These are phyloP conservation scores for Calonectria honghensis DNA, from an alignment of 2,329 filamentous ascomycete species.

Conservation along the genomic window DNA sequence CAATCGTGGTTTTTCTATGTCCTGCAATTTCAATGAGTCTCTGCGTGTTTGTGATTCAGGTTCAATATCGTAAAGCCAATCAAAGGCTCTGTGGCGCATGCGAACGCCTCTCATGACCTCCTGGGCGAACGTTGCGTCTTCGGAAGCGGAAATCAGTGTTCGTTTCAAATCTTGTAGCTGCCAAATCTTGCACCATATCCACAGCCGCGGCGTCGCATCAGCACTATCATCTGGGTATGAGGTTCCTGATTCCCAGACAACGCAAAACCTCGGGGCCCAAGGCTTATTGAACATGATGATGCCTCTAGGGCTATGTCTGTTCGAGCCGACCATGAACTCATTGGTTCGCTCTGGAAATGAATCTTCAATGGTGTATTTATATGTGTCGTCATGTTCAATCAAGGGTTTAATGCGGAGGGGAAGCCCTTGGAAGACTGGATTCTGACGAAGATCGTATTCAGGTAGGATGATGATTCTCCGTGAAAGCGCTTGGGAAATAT, in stretches of 20 bases:
- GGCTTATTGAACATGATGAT: constrained; percentile 37
- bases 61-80: constrained; percentile 23
- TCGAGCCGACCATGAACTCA: constrained; percentile 9
- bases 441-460: constrained; percentile 32
- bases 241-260: constrained; percentile 27
- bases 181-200: constrained; percentile 34
- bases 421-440: constrained; percentile 28
- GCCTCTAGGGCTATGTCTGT: constrained; percentile 20
- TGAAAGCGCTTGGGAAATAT: constrained; percentile 8
- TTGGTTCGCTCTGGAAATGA: constrained; percentile 29
- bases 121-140: constrained; percentile 22
- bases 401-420: constrained; percentile 28
- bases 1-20: constrained; percentile 8
- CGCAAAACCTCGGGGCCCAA: constrained; percentile 27
- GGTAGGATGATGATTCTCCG: constrained; percentile 27
- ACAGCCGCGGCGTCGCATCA: not conserved
- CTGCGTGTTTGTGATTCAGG: not conserved
- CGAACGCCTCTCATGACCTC: constrained; percentile 31
- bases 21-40: not conserved
- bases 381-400: constrained; percentile 10
- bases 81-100: constrained; percentile 25
- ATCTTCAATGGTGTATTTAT: constrained; percentile 27
- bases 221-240: not conserved
- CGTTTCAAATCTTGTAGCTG: constrained; percentile 24
- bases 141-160: not conserved